phyloP scores from a whole-genome alignment of 768 basidiomycete species.

The Xanthoconium purpureum region DNA sequence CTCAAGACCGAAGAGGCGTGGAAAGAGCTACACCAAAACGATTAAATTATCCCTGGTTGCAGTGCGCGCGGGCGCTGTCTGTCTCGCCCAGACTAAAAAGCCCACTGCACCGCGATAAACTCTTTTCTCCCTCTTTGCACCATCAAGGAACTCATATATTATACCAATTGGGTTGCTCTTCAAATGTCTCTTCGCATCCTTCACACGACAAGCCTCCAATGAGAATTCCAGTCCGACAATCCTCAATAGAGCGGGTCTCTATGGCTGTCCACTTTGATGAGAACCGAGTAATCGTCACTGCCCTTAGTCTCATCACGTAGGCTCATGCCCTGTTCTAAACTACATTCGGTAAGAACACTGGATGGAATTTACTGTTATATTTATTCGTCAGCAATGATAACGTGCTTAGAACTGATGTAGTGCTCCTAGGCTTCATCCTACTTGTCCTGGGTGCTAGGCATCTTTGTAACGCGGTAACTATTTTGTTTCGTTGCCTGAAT shows the following conservation, averaged over 20 bases:
- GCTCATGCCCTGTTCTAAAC: too few species aligned
- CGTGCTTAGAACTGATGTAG: too few species aligned
- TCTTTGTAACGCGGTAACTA: too few species aligned
- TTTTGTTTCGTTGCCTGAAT: too few species aligned
- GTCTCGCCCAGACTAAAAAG: neutral
- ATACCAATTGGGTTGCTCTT: neutral
- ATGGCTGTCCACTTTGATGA: too few species aligned
- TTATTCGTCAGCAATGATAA: too few species aligned
- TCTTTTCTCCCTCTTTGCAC: neutral
- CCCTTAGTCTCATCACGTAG: too few species aligned
- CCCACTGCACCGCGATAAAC: neutral
- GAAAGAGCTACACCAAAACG: constrained; percentile 57
- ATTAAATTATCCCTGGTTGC: constrained; percentile 16
- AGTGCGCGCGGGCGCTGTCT: neutral
- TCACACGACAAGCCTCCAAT: neutral
- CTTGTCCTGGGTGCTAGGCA: too few species aligned
- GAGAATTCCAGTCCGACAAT: neutral
- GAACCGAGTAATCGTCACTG: too few species aligned
- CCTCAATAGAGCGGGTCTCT: neutral
- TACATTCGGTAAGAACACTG: too few species aligned
- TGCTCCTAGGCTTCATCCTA: too few species aligned
- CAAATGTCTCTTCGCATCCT: neutral
- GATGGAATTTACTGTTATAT: too few species aligned
- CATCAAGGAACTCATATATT: neutral
- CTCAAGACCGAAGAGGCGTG: constrained; percentile 57